Evolutionary conservation across 2,329 filamentous ascomycete species (phyloP).

Genomic region (Exophiala dermatitidis): DNA sequence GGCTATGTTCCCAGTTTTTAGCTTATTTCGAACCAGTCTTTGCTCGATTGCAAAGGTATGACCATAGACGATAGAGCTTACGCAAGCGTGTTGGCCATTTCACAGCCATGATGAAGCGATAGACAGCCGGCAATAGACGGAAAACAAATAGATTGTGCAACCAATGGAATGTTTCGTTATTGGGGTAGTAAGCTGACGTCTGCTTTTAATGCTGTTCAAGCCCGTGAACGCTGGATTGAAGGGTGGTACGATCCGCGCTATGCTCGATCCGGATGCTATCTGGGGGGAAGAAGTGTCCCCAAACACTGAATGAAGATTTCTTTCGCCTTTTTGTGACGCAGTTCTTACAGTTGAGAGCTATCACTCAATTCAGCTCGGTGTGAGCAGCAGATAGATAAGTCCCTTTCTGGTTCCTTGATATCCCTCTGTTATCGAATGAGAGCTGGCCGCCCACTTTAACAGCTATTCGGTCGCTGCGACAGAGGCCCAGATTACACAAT

Average conservation of each 20-base stretch:
- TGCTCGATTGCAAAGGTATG: constrained; percentile 1
- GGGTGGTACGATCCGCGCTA: background rate
- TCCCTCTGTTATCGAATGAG: too few relatives aligned
- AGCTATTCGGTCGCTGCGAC: too few relatives aligned
- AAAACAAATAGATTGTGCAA: background rate
- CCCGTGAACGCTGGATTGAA: too few relatives aligned
- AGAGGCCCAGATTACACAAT: too few relatives aligned
- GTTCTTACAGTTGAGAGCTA: too few relatives aligned
- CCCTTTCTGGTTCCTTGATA: too few relatives aligned
- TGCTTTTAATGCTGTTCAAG: background rate
- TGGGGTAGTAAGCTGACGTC: background rate
- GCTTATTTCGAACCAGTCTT: background rate
- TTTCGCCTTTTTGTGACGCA: too few relatives aligned
- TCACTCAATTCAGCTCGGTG: too few relatives aligned
- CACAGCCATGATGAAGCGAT: background rate
- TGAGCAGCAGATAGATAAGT: too few relatives aligned
- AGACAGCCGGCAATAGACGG: too few relatives aligned
- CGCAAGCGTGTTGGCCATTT: constrained; percentile 1
- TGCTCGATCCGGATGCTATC: background rate
- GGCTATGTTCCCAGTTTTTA: too few relatives aligned
- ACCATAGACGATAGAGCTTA: constrained; percentile 17
- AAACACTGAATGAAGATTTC: background rate
- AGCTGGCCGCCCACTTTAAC: too few relatives aligned
- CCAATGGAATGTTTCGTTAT: background rate
- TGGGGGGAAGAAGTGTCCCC: background rate